Percentiles rank a stretch among this genome's conserved stretches.
Conservation (phyloP, 2,329 filamentous ascomycete species). For the Phialemoniopsis sp. region DNA sequence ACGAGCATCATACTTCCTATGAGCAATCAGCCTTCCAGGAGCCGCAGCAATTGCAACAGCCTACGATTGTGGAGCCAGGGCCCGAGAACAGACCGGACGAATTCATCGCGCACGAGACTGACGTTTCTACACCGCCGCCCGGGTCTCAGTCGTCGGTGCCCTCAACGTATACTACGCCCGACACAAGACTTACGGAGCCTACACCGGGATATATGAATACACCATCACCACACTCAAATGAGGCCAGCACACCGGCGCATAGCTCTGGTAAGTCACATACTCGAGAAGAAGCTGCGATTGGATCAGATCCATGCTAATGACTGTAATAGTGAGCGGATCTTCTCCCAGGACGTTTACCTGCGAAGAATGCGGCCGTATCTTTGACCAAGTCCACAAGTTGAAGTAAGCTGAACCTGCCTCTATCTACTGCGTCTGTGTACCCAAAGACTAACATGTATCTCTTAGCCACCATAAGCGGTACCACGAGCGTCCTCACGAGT, state of each 20-base stretch:
- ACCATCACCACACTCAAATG: conserved; percentile 32
- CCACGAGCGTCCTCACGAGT: conserved; percentile 50
- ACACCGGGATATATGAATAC: conserved; percentile 21
- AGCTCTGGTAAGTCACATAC: background rate
- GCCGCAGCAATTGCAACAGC: conserved; percentile 1
- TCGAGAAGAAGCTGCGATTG: too few species aligned
- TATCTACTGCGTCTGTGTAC: background rate
- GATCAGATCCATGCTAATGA: conserved; percentile 3
- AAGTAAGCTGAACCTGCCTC: conserved; percentile 35
- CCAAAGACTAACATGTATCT: background rate
- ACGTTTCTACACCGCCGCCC: background rate
- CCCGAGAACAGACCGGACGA: background rate
- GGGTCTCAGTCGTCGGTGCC: background rate
- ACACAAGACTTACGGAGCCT: conserved; percentile 33
- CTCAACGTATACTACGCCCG: conserved; percentile 29
- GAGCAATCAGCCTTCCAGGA: background rate
- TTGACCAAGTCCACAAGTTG: conserved; percentile 56
- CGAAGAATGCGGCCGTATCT: conserved; percentile 38
- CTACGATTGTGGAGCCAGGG: conserved; percentile 4
- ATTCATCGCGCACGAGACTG: background rate
- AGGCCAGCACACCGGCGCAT: conserved; percentile 1
- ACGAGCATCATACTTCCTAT: background rate
- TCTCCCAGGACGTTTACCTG: conserved; percentile 28
- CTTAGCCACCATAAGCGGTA: conserved; percentile 55
- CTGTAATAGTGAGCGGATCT: conserved; percentile 7